Conservation (phyloP, 495 filamentous ascomycete genomes). For the Pseudevernia furfuracea region DNA sequence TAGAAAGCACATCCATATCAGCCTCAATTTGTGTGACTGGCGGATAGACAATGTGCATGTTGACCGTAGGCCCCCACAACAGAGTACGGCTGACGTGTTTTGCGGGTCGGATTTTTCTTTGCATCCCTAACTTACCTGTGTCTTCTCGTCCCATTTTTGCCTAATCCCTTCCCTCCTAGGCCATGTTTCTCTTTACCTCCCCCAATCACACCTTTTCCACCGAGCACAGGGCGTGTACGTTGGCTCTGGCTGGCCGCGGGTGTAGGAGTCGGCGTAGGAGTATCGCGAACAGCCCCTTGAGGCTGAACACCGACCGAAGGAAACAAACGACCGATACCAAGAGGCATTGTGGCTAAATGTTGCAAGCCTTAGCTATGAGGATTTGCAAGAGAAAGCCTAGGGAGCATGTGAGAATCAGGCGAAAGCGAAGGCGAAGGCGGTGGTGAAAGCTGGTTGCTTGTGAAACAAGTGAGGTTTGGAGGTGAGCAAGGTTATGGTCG, state of each 20-base stretch:
- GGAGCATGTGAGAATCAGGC: neutral
- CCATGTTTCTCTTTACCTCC: conserved; percentile 23
- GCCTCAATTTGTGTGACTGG: neutral
- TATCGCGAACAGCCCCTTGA: neutral
- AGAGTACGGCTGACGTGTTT: neutral
- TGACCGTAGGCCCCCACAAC: neutral
- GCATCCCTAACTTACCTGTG: conserved; percentile 21
- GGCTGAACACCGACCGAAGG: neutral
- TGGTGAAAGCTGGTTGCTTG: neutral
- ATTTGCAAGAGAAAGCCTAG: neutral
- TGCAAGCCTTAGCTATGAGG: neutral
- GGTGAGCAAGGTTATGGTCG: no score
- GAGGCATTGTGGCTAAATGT: neutral
- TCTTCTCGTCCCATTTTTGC: conserved; percentile 19
- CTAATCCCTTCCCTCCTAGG: conserved; percentile 24
- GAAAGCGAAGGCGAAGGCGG: neutral
- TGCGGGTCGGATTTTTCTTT: neutral
- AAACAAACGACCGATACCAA: neutral
- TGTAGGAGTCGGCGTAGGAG: neutral
- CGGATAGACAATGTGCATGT: neutral
- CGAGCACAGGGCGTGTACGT: conserved; percentile 14
- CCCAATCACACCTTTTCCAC: conserved; percentile 18
- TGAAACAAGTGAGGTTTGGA: no score
- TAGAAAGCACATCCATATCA: conserved; percentile 22
- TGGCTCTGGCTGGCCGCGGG: neutral